Evolutionary conservation across 495 filamentous ascomycete species (phyloP).

Genomic region (Podospora tetraspora): DNA sequence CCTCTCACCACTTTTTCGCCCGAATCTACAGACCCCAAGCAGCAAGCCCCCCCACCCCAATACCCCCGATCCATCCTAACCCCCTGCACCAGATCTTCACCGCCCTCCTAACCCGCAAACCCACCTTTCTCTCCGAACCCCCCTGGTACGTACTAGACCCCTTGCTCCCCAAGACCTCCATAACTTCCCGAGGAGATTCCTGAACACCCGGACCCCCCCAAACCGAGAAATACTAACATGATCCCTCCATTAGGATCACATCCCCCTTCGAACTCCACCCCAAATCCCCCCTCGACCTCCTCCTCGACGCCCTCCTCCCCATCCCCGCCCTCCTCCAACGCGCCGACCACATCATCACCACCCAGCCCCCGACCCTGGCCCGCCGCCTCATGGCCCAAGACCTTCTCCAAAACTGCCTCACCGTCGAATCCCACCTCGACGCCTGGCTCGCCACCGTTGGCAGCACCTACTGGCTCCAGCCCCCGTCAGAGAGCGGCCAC

Average conservation of each 20-base stretch:
- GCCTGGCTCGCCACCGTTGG: constrained; percentile 32
- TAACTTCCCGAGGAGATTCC: too few relatives aligned
- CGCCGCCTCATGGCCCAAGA: constrained; percentile 39
- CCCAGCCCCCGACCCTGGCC: constrained; percentile 21
- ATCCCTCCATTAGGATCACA: constrained; percentile 12
- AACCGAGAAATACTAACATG: neutral
- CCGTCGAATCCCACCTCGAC: constrained; percentile 36
- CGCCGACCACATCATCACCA: constrained; percentile 29
- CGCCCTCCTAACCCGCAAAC: constrained; percentile 40
- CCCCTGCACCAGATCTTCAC: constrained; percentile 32
- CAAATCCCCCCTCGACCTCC: constrained; percentile 38
- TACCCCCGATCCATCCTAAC: neutral
- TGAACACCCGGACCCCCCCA: too few relatives aligned
- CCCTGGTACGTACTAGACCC: constrained; percentile 35
- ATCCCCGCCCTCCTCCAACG: constrained; percentile 36
- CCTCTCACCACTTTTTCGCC: constrained; percentile 46
- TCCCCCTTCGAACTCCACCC: constrained; percentile 42
- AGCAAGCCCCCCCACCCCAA: constrained; percentile 20
- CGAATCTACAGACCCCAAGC: constrained; percentile 42
- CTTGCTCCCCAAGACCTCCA: too few relatives aligned
- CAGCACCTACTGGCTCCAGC: neutral
- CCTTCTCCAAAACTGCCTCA: constrained; percentile 36
- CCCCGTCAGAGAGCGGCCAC: neutral
- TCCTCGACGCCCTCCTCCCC: constrained; percentile 38
- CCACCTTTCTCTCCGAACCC: constrained; percentile 37